Conservation (phyloP, 306 rosid species). For the Canavalia gladiata region DNA sequence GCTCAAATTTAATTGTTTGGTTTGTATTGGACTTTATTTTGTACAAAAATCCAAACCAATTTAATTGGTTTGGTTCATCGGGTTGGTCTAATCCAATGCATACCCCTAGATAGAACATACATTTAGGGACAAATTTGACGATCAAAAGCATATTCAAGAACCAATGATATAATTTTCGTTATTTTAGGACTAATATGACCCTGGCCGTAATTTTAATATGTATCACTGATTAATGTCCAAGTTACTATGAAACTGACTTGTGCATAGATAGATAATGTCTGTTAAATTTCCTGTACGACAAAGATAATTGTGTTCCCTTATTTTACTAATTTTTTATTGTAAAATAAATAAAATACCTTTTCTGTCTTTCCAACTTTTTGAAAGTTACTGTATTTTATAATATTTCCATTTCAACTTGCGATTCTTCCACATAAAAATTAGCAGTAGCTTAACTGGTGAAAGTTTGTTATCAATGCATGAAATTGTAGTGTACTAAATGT, state of each 20-base stretch:
- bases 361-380: neutral
- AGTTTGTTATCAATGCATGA: neutral
- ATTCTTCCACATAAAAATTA: constrained; percentile 2
- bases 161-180: neutral
- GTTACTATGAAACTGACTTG: constrained; percentile 7
- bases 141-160: neutral
- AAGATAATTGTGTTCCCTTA: neutral
- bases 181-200: neutral
- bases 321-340: neutral
- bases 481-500: neutral
- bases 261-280: neutral
- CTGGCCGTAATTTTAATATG: neutral
- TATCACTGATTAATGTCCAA: neutral
- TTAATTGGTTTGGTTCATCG: no score
- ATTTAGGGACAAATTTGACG: neutral
- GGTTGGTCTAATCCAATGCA: no score
- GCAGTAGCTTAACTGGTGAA: neutral
- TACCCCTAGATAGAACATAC: no score
- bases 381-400: neutral
- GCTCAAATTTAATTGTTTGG: no score
- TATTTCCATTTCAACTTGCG: neutral
- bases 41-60: no score
- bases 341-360: neutral
- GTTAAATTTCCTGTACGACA: neutral
- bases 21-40: no score